Evolutionary conservation across 768 basidiomycete species (phyloP).

Genomic region (Kwoniella newhampshirensis): DNA sequence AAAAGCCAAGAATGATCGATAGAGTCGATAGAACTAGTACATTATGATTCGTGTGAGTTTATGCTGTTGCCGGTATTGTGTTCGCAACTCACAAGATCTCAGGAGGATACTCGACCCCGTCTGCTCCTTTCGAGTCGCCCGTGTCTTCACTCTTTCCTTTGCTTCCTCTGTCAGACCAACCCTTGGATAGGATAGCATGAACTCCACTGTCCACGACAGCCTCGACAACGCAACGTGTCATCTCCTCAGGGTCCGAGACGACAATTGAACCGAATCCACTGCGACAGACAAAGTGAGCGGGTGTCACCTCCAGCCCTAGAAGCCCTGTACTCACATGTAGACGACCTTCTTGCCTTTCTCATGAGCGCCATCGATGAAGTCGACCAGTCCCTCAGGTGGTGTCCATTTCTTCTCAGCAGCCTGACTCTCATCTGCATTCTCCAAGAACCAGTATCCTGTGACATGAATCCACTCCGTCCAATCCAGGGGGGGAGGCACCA

Average conservation of each 20-base stretch:
- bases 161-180: constrained; percentile 86
- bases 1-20: constrained; percentile 97
- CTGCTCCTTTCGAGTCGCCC: constrained; percentile 29
- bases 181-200: constrained; percentile 89
- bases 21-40: constrained; percentile 63
- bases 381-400: constrained; percentile 73
- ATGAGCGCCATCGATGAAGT: constrained; percentile 79
- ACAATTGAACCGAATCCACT: constrained; percentile 92
- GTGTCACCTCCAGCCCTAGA: background rate
- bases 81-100: constrained; percentile 38
- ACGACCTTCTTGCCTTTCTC: constrained; percentile 79
- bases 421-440: constrained; percentile 79
- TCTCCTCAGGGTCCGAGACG: constrained; percentile 85
- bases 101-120: constrained; percentile 45
- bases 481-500: constrained; percentile 90
- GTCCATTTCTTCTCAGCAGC: constrained; percentile 71
- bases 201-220: constrained; percentile 84
- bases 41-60: constrained; percentile 10
- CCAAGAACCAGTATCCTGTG: constrained; percentile 90
- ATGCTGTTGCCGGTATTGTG: background rate
- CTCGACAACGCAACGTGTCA: constrained; percentile 88
- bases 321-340: constrained; percentile 62
- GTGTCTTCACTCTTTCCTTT: constrained; percentile 47
- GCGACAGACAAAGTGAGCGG: background rate
- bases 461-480: constrained; percentile 97